These are phyloP conservation scores for Pyrrhoderma noxium DNA, from an alignment of 1,284 basidiomycete species.

Conservation along the genomic window DNA sequence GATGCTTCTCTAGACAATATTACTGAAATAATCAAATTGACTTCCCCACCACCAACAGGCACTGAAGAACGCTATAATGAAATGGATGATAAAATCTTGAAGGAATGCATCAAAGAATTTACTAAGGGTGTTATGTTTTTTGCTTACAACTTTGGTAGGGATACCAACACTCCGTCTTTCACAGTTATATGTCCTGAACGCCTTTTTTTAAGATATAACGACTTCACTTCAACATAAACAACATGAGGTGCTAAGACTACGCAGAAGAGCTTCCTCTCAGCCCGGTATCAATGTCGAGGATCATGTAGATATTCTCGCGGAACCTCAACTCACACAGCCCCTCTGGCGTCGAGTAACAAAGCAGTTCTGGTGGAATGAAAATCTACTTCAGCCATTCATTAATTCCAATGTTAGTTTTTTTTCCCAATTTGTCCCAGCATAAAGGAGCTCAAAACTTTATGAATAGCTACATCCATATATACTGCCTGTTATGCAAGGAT, in stretches of 20 bases:
- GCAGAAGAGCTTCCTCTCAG: constrained; percentile 24
- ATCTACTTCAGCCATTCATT: constrained; percentile 65
- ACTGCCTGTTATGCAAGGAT: constrained; percentile 86
- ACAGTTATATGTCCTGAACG: not conserved
- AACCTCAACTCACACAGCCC: constrained; percentile 66
- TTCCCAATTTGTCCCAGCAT: not conserved
- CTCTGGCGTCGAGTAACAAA: constrained; percentile 79
- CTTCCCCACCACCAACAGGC: constrained; percentile 51
- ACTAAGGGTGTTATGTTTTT: constrained; percentile 78
- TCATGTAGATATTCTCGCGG: constrained; percentile 48
- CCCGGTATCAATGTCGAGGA: constrained; percentile 23
- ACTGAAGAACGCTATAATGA: constrained; percentile 60
- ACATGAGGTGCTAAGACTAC: constrained; percentile 48
- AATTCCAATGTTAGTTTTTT: constrained; percentile 56
- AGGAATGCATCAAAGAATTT: constrained; percentile 63
- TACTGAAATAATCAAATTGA: constrained; percentile 45
- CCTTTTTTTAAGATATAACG: constrained; percentile 52
- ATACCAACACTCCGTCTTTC: too few species aligned
- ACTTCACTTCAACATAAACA: constrained; percentile 74
- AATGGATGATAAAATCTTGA: constrained; percentile 70
- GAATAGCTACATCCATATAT: constrained; percentile 71
- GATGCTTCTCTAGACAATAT: constrained; percentile 44
- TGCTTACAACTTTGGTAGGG: constrained; percentile 65
- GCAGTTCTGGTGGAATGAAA: constrained; percentile 89
- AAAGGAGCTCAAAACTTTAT: constrained; percentile 4